These are phyloP conservation scores for Scedosporium dehoogii DNA, from an alignment of 2,329 filamentous ascomycete genomes.

Conservation along the genomic window DNA sequence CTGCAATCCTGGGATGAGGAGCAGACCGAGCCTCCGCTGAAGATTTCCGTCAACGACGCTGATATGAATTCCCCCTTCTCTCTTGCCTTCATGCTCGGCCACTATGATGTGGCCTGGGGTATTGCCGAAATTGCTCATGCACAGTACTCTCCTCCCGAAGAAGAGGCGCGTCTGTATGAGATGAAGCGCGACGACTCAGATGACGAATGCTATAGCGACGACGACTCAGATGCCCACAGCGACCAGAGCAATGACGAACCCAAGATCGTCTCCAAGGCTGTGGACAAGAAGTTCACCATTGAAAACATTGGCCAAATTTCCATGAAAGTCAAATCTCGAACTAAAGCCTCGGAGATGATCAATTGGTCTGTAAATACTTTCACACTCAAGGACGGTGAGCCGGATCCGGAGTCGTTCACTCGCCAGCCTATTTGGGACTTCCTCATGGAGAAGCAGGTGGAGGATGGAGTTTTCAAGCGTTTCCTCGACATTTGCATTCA, in stretches of 20 bases:
- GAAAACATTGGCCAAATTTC: conserved; percentile 62
- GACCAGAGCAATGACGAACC: conserved; percentile 28
- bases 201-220: conserved; percentile 21
- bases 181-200: conserved; percentile 30
- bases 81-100: conserved; percentile 56
- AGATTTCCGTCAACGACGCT: conserved; percentile 49
- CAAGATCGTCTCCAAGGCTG: conserved; percentile 39
- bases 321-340: conserved; percentile 55
- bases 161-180: conserved; percentile 36
- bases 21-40: conserved; percentile 47
- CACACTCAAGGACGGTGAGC: conserved; percentile 18
- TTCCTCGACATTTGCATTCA: conserved; percentile 45
- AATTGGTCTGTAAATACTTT: conserved; percentile 25
- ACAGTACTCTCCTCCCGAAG: conserved; percentile 53
- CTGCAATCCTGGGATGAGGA: conserved; percentile 47
- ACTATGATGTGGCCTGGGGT: conserved; percentile 51
- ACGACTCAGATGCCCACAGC: conserved; percentile 23
- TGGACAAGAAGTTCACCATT: conserved; percentile 62
- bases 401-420: conserved; percentile 13
- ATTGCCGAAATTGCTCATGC: conserved; percentile 61
- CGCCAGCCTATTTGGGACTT: conserved; percentile 26
- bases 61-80: conserved; percentile 50
- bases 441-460: conserved; percentile 37
- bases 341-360: conserved; percentile 45
- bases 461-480: conserved; percentile 42